Percentiles rank a stretch among this genome's conserved stretches.
Evolutionary conservation across 768 basidiomycete species (phyloP).

Genomic region (Rhizopogon vulgaris): DNA sequence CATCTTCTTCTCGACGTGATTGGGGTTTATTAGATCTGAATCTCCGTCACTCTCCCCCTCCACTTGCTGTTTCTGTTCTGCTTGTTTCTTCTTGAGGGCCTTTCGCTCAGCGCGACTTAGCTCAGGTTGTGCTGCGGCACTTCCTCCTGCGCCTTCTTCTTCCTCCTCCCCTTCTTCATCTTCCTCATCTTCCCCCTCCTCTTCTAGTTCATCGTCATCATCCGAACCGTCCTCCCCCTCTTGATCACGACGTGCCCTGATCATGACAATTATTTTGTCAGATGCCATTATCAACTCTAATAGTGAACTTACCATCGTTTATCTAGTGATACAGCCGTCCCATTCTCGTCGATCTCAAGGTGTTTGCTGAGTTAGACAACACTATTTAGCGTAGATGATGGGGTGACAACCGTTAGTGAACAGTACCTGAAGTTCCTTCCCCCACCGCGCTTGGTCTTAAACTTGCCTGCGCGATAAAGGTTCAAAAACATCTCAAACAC

Average conservation of each 20-base stretch:
- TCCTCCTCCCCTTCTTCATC: slow-evolving; percentile 24
- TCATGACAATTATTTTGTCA: not conserved
- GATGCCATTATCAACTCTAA: not conserved
- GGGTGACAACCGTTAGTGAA: slow-evolving; percentile 5
- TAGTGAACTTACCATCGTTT: slow-evolving; percentile 35
- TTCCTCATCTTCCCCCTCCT: slow-evolving; percentile 37
- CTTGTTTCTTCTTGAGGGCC: slow-evolving; percentile 81
- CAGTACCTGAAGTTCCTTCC: slow-evolving; percentile 76
- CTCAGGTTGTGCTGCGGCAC: slow-evolving; percentile 40
- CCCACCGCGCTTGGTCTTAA: slow-evolving; percentile 83
- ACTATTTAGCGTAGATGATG: slow-evolving; percentile 4
- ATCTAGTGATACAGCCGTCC: slow-evolving; percentile 44
- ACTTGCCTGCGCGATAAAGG: slow-evolving; percentile 50
- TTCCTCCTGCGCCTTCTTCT: slow-evolving; percentile 21
- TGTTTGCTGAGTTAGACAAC: slow-evolving; percentile 41
- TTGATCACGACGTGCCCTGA: slow-evolving; percentile 33
- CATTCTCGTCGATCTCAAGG: slow-evolving; percentile 52
- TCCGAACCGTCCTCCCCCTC: slow-evolving; percentile 38
- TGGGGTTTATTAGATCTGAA: slow-evolving; percentile 71
- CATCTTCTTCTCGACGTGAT: slow-evolving; percentile 68
- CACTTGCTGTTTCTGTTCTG: slow-evolving; percentile 29
- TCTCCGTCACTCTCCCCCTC: slow-evolving; percentile 58
- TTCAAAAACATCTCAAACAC: too few relatives aligned
- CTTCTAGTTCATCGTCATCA: slow-evolving; percentile 33
- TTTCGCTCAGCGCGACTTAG: slow-evolving; percentile 66